Base-by-base conservation (phyloP, 495 filamentous ascomycete species). In the Penicillium canariense region DNA sequence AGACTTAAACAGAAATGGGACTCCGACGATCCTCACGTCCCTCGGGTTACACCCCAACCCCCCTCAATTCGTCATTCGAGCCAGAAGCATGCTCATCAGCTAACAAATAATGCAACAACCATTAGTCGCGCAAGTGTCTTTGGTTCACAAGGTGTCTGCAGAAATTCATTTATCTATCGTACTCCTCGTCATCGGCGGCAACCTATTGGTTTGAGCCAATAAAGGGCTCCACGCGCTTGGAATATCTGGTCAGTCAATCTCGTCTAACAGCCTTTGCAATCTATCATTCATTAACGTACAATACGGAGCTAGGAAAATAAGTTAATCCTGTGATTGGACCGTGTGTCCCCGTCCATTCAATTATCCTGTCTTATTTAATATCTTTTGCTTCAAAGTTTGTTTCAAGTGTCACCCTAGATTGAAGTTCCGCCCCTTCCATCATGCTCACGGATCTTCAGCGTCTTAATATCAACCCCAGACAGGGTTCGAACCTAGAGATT, bases 401-500 rank as follows among this genome's bases (percentile, higher is more conserved):
- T 8, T 1, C 5, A 26, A 2, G 17, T 0, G 3, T 15, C 12
- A 8, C 17, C n/a, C 25, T 38, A 30, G 20, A 20, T 15, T 4
- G 18, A 11, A 34, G 15, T 39, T 56, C 54, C 27, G 43, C 51
- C 50, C 25, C 40, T 63, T 15, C 68, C 68, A 57, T 74, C 61
- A 35, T 63, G 50, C n/a, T 55, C 22, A 47, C 62, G 59, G 5
- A 63, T 55, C 15, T 66, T 67, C 48, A 73, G 30, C 4, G 42
- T 46, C 2, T 65, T 59, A 0, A 73, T 35, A 15, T 75, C 65
- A 11, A 76, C 36, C 2, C 56, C 65, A n/a, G 60, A 57, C 40
- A 76, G 35, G 30, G 63, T 65, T 8, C 70, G 63, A 17, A 55
- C 70, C 67, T 74, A 44, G 9, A 48, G 9, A 32, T 54, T 15